Evolutionary conservation across 2,329 filamentous ascomycete genomes (phyloP).

Genomic region (Rutstroemia sp.): DNA sequence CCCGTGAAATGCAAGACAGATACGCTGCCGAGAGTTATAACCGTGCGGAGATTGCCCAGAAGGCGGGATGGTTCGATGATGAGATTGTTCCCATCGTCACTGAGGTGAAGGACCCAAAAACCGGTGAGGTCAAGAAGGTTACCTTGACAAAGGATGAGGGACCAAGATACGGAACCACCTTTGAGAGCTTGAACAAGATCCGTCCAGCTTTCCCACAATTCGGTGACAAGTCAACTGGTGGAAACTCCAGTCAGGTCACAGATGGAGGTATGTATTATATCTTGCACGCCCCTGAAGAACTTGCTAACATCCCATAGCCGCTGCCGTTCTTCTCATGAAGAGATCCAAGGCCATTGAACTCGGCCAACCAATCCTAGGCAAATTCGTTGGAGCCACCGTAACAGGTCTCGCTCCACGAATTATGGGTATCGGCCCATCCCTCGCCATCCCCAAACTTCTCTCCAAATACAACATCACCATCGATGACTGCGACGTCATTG

Average conservation of each 20-base stretch:
- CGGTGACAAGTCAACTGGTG: constrained; percentile 79
- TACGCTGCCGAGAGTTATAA: constrained; percentile 84
- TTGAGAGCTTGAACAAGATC: constrained; percentile 75
- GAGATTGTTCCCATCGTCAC: constrained; percentile 88
- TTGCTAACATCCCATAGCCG: constrained; percentile 42
- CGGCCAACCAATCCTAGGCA: constrained; percentile 85
- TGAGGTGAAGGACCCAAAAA: constrained; percentile 75
- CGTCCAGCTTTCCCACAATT: constrained; percentile 85
- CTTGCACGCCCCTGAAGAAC: background rate
- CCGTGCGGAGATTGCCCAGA: constrained; percentile 82
- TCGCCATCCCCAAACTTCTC: constrained; percentile 76
- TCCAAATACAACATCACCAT: constrained; percentile 68
- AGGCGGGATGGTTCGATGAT: constrained; percentile 83
- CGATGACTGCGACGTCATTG: constrained; percentile 79
- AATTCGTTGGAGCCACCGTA: constrained; percentile 87
- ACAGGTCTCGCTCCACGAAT: constrained; percentile 86
- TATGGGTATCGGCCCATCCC: constrained; percentile 86
- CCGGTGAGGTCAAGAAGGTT: constrained; percentile 68
- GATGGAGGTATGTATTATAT: constrained; percentile 59
- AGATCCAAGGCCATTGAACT: constrained; percentile 80
- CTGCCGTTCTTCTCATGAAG: constrained; percentile 88
- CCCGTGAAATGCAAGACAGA: constrained; percentile 71
- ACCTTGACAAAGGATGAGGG: constrained; percentile 84
- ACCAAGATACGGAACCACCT: constrained; percentile 82
- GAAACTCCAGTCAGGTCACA: constrained; percentile 91